phyloP scores from a whole-genome alignment of 768 basidiomycete genomes.

The Leccinum aurantiacum region DNA sequence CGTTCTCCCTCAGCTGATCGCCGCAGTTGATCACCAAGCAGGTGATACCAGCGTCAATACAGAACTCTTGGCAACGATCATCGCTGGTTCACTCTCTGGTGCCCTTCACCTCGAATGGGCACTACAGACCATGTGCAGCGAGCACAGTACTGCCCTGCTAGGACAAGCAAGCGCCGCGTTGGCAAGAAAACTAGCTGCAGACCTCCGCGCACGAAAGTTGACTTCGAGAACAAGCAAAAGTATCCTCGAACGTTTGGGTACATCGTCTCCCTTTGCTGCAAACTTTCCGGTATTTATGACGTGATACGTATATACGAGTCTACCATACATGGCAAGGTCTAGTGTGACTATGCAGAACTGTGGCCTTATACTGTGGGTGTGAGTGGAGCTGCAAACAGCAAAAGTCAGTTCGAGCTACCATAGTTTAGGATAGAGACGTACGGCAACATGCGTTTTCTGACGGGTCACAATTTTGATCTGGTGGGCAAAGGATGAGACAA shows the following conservation, averaged over 20 bases:
- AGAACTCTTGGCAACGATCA: constrained; percentile 64
- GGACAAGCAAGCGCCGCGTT: constrained; percentile 65
- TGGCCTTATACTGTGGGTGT: constrained; percentile 42
- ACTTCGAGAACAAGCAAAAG: constrained; percentile 49
- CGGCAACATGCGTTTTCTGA: constrained; percentile 78
- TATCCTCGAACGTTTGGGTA: constrained; percentile 59
- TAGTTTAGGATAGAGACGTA: constrained; percentile 40
- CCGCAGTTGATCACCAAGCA: constrained; percentile 49
- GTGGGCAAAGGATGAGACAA: constrained; percentile 73
- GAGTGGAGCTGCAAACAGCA: constrained; percentile 43
- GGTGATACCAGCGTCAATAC: constrained; percentile 54
- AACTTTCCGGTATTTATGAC: constrained; percentile 68
- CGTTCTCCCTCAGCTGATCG: constrained; percentile 61
- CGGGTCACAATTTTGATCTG: constrained; percentile 66
- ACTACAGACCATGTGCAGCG: constrained; percentile 50
- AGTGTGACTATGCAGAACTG: constrained; percentile 25
- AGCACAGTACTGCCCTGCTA: constrained; percentile 46
- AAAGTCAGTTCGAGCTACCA: constrained; percentile 4
- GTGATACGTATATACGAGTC: constrained; percentile 13
- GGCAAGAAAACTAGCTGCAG: constrained; percentile 64
- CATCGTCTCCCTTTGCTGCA: constrained; percentile 63
- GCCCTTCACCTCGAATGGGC: constrained; percentile 74
- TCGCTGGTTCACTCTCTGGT: constrained; percentile 64
- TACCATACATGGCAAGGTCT: constrained; percentile 15
- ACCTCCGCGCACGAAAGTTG: constrained; percentile 52